Conservation (phyloP, 2,329 filamentous ascomycete genomes). For the Stachybotrys elegans region DNA sequence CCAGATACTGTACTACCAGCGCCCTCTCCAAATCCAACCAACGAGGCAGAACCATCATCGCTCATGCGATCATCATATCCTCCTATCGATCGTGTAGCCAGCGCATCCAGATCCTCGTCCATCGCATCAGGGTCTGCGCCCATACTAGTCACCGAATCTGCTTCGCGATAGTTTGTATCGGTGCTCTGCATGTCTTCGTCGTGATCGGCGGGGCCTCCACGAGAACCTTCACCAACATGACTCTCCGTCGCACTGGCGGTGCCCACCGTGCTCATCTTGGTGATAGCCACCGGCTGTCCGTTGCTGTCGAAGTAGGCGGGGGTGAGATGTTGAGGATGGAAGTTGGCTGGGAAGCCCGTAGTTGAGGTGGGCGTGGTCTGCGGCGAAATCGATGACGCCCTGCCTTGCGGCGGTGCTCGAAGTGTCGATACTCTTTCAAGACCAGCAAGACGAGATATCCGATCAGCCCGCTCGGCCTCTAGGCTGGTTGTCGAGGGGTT, state of each 20-base stretch:
- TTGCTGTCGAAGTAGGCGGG: conserved; percentile 78
- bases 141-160: conserved; percentile 54
- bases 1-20: conserved; percentile 81
- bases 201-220: conserved; percentile 48
- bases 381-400: conserved; percentile 35
- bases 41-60: conserved; percentile 75
- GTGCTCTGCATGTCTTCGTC: conserved; percentile 69
- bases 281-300: conserved; percentile 62
- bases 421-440: conserved; percentile 81
- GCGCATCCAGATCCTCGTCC: conserved; percentile 47
- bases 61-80: conserved; percentile 70
- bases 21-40: conserved; percentile 91
- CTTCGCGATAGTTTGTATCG: conserved; percentile 55
- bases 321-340: conserved; percentile 39
- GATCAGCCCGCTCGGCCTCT: conserved; percentile 88
- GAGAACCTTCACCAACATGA: conserved; percentile 48
- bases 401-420: conserved; percentile 42
- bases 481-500: conserved; percentile 64
- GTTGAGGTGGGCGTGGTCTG: conserved; percentile 49
- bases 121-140: conserved; percentile 39
- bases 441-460: conserved; percentile 91
- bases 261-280: conserved; percentile 84
- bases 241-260: conserved; percentile 84
- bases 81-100: conserved; percentile 40
- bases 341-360: conserved; percentile 36